Base-by-base conservation (phyloP, 441 rosid species). In the Lepidium campestre region DNA sequence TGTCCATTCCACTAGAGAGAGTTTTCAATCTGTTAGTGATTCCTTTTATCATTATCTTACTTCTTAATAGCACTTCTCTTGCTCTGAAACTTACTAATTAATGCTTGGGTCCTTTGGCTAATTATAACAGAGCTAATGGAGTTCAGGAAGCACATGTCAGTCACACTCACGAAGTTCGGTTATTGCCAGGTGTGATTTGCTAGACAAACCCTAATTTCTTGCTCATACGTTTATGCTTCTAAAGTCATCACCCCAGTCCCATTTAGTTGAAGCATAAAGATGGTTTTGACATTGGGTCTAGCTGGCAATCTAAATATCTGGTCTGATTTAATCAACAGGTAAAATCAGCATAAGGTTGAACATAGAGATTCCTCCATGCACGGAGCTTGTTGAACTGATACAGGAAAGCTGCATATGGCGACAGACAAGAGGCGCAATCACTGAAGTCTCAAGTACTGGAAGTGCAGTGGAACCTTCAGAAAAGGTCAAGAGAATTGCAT, bases 381-480 rank as follows among this genome's bases (percentile, higher is more conserved):
- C 81, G 2, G 91, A 87, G 78, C 83, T 91, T 44, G 89, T 83
- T 62, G 96, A 91, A 75, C 85, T 89, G 54, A 62, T 95, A 72
- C 82, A 87, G 68, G 91, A 95, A 82, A 82, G 83, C 65, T 82
- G 90, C 64, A 80, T 88, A 76, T 88, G 93, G 98, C 78, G 90
- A 56, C 99, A 86, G 80, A 81, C 93, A 56, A 87, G 93, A 74
- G 99, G 98, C 19, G 77, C 91, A 74, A 89, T 94, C 57, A 71
- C 82, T 29, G 88, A 78, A 53, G 58, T 83, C 57, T 67, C 77
- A 1, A 78, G 61, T 62, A 70, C 70, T 53, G 83, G 82, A 68
- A 77, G 64, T 37, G 66, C 54, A 27, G 72, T 36, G 44, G 87
- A 79, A 66, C 74, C 93, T 63, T 63, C 83, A 5, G 90, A 86